Conservation (phyloP, 2,329 filamentous ascomycete genomes). For the Scolecobasidium constrictum region DNA sequence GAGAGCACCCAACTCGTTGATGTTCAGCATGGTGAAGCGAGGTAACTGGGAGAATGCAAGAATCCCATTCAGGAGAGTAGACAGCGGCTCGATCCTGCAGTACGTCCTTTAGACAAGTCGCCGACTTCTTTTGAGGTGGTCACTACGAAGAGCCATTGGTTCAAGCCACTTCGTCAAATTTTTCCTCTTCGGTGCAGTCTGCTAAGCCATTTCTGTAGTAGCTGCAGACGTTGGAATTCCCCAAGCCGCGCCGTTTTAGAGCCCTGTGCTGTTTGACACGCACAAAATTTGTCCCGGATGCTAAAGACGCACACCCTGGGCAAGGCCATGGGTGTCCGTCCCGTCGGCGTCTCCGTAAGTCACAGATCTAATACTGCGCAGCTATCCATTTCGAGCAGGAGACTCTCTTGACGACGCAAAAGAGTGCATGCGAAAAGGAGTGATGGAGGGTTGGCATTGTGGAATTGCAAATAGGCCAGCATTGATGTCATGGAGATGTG, state of each 20-base stretch:
- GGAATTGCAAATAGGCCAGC: too few species aligned
- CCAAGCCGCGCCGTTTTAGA: neutral
- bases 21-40: too few species aligned
- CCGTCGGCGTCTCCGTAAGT: neutral
- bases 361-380: neutral
- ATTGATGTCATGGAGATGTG: too few species aligned
- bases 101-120: neutral
- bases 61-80: neutral
- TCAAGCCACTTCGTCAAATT: neutral
- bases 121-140: neutral
- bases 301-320: too few species aligned
- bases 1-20: too few species aligned
- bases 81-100: neutral
- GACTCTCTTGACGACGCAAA: neutral
- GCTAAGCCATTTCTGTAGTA: neutral
- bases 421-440: neutral
- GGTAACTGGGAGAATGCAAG: neutral
- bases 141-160: neutral
- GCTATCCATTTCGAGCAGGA: neutral
- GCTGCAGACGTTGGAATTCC: neutral
- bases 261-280: neutral
- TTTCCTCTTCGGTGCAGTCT: neutral
- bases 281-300: neutral
- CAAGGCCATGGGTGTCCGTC: neutral
- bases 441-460: too few species aligned